A percentile compares a stretch with the other conserved stretches of the same genome.
Evolutionary conservation across 306 rosid genomes (phyloP).

Genomic region (Lathyrus sativus): DNA sequence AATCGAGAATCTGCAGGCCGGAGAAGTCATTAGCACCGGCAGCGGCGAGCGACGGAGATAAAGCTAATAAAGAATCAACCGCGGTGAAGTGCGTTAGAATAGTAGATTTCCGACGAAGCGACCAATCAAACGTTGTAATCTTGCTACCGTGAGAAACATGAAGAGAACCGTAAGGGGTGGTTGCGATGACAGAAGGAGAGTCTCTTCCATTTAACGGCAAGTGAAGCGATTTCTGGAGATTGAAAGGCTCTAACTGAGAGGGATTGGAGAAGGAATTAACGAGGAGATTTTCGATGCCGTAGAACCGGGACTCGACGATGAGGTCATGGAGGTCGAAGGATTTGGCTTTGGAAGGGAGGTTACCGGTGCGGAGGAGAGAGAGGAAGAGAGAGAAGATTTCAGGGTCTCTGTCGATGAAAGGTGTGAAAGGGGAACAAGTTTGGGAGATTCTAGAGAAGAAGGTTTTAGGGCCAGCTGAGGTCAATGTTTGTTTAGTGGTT

Average conservation of each 20-base stretch:
- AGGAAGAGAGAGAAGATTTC: constrained; percentile 78
- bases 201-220: constrained; percentile 78
- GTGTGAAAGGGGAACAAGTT: constrained; percentile 15
- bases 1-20: constrained; percentile 79
- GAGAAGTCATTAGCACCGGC: constrained; percentile 95
- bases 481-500: constrained; percentile 83
- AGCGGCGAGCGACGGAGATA: constrained; percentile 65
- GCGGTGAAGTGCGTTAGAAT: constrained; percentile 79
- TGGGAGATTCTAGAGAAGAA: constrained; percentile 58
- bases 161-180: constrained; percentile 67
- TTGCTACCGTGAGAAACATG: constrained; percentile 93
- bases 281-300: constrained; percentile 70
- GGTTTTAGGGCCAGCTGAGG: constrained; percentile 62
- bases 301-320: constrained; percentile 70
- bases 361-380: constrained; percentile 89
- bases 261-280: constrained; percentile 70
- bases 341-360: constrained; percentile 82
- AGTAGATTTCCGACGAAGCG: constrained; percentile 74
- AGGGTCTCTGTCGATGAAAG: constrained; percentile 88
- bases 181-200: constrained; percentile 69
- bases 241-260: constrained; percentile 79
- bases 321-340: constrained; percentile 73
- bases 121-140: constrained; percentile 90
- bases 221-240: constrained; percentile 65
- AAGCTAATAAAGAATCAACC: constrained; percentile 78